A percentile compares a stretch with the other conserved stretches of the same genome.
phyloP scores from a whole-genome alignment of 352 stramenopile species.

The Globisporangium radiosum region DNA sequence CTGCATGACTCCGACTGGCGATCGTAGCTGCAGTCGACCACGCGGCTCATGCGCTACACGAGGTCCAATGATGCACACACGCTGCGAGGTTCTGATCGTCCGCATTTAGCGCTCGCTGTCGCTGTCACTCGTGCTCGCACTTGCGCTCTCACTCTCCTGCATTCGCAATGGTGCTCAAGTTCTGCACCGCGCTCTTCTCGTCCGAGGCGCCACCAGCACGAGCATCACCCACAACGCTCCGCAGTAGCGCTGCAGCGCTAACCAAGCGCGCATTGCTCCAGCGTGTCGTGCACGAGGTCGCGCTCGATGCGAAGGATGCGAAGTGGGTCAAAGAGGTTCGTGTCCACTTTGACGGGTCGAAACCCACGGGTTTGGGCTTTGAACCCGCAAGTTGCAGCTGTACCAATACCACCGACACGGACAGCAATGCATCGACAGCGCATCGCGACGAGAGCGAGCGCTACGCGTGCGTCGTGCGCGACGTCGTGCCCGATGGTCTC shows the following conservation, averaged over 20 bases:
- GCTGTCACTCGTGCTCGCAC: background rate
- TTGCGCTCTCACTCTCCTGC: background rate
- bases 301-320: conserved; percentile 11
- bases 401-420: no score
- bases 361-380: conserved; percentile 46
- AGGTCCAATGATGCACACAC: no score
- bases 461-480: conserved; percentile 40
- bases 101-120: background rate
- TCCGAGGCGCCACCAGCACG: background rate
- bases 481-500: conserved; percentile 31
- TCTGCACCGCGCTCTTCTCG: conserved; percentile 28
- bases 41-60: no score
- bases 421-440: background rate
- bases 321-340: conserved; percentile 55
- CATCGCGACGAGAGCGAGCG: background rate
- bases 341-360: conserved; percentile 45
- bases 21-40: no score
- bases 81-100: no score
- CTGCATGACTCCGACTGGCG: no score
- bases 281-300: background rate
- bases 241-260: background rate
- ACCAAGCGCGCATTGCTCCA: background rate
- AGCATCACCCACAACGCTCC: conserved; percentile 1
- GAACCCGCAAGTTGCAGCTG: conserved; percentile 4
- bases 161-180: conserved; percentile 39